A percentile compares a stretch with the other conserved stretches of the same genome.
Conservation (phyloP, 805 yeast genomes). For the Myxozyma nipponensis region DNA sequence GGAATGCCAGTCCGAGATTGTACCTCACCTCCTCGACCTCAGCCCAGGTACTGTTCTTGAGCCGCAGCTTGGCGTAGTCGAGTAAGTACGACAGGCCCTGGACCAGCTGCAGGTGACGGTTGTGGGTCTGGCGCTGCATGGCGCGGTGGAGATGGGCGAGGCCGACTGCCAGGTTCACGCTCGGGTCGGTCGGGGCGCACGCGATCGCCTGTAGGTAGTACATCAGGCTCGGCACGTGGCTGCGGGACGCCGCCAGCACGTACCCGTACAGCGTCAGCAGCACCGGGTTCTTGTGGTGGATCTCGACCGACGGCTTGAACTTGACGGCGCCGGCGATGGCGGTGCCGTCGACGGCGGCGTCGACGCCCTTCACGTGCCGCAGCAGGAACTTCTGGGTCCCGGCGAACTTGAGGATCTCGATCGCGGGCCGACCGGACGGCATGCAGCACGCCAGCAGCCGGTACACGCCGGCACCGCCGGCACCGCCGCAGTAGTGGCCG, state of each 20-base stretch:
- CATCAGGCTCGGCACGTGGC: constrained; percentile 76
- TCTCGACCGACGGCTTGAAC: constrained; percentile 23
- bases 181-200: constrained; percentile 68
- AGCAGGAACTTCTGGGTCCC: constrained; percentile 87
- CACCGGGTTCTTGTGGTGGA: constrained; percentile 48
- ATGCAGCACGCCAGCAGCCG: constrained; percentile 62
- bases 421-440: constrained; percentile 55
- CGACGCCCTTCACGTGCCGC: constrained; percentile 86
- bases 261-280: constrained; percentile 76
- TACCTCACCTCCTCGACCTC: constrained; percentile 75
- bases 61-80: constrained; percentile 62
- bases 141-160: constrained; percentile 83
- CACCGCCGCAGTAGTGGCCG: constrained; percentile 52
- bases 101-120: constrained; percentile 79
- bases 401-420: constrained; percentile 63
- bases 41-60: constrained; percentile 33
- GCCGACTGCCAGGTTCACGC: constrained; percentile 70
- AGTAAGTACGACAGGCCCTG: constrained; percentile 78
- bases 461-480: constrained; percentile 67
- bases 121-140: constrained; percentile 81
- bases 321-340: constrained; percentile 77
- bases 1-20: constrained; percentile 81
- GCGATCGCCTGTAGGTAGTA: constrained; percentile 70
- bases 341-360: constrained; percentile 55
- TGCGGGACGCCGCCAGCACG: constrained; percentile 72